These are phyloP conservation scores for Candida tibetensis DNA, from an alignment of 805 yeast genomes.

Conservation along the genomic window DNA sequence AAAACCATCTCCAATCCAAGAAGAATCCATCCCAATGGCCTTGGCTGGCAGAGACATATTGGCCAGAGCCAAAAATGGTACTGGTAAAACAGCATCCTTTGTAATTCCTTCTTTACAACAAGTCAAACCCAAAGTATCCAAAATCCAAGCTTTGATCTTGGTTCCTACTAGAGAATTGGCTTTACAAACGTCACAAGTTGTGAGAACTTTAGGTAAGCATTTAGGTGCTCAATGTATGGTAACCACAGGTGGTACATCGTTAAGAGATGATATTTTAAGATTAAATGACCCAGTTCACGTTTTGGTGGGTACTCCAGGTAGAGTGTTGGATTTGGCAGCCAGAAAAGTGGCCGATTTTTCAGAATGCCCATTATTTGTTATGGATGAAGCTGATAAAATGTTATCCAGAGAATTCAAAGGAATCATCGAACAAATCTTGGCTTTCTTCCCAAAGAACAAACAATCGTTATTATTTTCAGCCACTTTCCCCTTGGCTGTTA, in stretches of 20 bases:
- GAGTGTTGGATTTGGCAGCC: constrained; percentile 90
- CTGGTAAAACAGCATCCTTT: constrained; percentile 98
- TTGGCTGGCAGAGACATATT: constrained; percentile 92
- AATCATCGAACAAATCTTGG: constrained; percentile 81
- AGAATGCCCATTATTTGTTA: constrained; percentile 81
- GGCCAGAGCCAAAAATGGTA: constrained; percentile 98
- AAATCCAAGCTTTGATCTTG: constrained; percentile 87
- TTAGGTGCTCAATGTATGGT: constrained; percentile 93
- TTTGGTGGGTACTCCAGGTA: constrained; percentile 96
- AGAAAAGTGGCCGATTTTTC: constrained; percentile 84
- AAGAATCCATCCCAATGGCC: constrained; percentile 94
- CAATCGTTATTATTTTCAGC: constrained; percentile 92
- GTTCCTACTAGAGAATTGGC: constrained; percentile 99
- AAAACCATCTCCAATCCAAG: constrained; percentile 97
- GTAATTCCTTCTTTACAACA: constrained; percentile 90
- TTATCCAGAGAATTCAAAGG: constrained; percentile 84
- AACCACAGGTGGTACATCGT: constrained; percentile 94
- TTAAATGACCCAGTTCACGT: constrained; percentile 91
- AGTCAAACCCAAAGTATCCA: constrained; percentile 76
- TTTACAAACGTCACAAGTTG: constrained; percentile 95
- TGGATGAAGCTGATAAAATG: constrained; percentile 99
- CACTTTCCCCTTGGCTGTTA: constrained; percentile 93
- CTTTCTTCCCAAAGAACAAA: constrained; percentile 63
- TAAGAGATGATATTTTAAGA: constrained; percentile 92
- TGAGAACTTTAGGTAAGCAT: constrained; percentile 92